phyloP scores from a whole-genome alignment of 176 grass and related monocot species.

The Triticum dicoccoides region DNA sequence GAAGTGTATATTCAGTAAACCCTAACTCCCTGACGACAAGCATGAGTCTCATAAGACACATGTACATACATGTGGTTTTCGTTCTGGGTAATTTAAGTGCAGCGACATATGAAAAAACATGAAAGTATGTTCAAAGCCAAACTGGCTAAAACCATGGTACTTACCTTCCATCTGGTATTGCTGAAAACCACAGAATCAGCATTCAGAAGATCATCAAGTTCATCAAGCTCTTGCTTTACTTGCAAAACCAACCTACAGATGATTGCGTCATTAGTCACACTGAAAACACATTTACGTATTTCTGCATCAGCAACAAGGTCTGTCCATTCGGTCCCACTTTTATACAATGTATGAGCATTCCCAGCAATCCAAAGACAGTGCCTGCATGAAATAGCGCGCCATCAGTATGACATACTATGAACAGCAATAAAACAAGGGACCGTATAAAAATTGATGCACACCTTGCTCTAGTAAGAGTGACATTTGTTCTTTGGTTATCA shows the following conservation, averaged over 20 bases:
- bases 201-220: conserved; percentile 71
- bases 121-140: not conserved
- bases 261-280: conserved; percentile 39
- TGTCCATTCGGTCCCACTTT: conserved; percentile 58
- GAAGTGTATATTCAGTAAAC: not conserved
- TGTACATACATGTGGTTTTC: not conserved
- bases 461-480: conserved; percentile 87
- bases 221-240: conserved; percentile 60
- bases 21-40: not conserved
- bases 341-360: conserved; percentile 46
- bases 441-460: not conserved
- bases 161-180: conserved; percentile 76
- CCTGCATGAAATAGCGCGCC: conserved; percentile 41
- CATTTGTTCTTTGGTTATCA: conserved; percentile 69
- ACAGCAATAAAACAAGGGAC: not conserved
- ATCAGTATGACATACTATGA: not conserved
- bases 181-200: conserved; percentile 57
- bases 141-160: not conserved
- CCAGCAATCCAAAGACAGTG: conserved; percentile 83
- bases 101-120: not conserved
- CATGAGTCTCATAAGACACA: not conserved
- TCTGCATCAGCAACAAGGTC: conserved; percentile 53
- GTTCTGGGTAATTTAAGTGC: not conserved
- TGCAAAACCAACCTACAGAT: conserved; percentile 51
- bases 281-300: conserved; percentile 34